A percentile compares a stretch with the other conserved stretches of the same genome.
These are phyloP conservation scores for Gnetum montanum DNA, from an alignment of 75 land plant genomes.

Conservation along the genomic window DNA sequence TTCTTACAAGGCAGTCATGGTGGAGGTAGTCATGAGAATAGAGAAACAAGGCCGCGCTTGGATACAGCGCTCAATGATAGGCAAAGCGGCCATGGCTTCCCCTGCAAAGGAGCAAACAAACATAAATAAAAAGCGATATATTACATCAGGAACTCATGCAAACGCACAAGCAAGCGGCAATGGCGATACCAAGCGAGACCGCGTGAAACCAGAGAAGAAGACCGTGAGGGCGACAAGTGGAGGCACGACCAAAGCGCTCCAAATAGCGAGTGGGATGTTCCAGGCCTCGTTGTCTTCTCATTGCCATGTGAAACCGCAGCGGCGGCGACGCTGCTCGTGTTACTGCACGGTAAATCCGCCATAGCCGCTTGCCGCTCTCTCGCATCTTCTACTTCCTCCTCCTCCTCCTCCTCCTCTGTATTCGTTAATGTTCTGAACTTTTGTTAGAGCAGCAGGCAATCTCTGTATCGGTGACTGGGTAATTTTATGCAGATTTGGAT, in stretches of 20 bases:
- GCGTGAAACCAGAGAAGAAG: conserved; percentile 98
- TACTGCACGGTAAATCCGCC: conserved; percentile 47
- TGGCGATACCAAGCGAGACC: conserved; percentile 64
- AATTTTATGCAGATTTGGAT: too few species aligned
- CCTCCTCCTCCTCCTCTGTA: not conserved
- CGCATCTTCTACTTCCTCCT: conserved; percentile 2
- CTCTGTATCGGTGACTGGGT: too few species aligned
- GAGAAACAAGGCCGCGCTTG: conserved; percentile 37
- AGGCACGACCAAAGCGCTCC: conserved; percentile 71
- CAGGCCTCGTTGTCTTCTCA: conserved; percentile 44
- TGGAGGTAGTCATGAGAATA: conserved; percentile 79
- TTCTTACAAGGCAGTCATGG: conserved; percentile 77
- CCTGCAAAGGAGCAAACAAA: conserved; percentile 24
- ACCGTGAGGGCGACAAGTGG: conserved; percentile 56
- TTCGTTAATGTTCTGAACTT: too few species aligned
- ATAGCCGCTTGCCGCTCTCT: conserved; percentile 12
- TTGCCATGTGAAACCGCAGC: conserved; percentile 32
- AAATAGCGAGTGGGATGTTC: conserved; percentile 67
- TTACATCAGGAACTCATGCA: not conserved
- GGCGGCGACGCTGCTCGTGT: conserved; percentile 49
- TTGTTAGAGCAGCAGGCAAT: too few species aligned
- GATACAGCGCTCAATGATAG: conserved; percentile 59
- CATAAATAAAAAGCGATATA: not conserved
- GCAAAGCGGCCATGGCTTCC: conserved; percentile 83
- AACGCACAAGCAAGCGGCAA: conserved; percentile 1